These are phyloP conservation scores for Apocynum venetum DNA, from an alignment of 257 asterid genomes.

Conservation along the genomic window DNA sequence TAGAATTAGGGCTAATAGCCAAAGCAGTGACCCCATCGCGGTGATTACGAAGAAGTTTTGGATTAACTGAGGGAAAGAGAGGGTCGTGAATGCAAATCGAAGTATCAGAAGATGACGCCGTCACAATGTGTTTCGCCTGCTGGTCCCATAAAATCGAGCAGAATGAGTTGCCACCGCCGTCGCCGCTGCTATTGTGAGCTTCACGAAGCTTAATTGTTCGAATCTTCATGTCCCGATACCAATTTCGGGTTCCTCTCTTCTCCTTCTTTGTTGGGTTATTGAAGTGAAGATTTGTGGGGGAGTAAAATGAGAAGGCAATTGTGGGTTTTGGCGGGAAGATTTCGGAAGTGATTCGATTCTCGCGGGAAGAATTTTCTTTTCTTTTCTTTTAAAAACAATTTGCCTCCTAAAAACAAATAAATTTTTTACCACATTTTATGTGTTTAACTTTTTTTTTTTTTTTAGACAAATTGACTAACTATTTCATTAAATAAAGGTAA, in stretches of 20 bases:
- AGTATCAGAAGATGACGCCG: slow-evolving; percentile 75
- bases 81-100: slow-evolving; percentile 78
- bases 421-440: no score
- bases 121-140: slow-evolving; percentile 60
- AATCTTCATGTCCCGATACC: slow-evolving; percentile 55
- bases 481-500: no score
- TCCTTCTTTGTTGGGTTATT: background rate
- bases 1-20: slow-evolving; percentile 72
- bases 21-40: slow-evolving; percentile 85
- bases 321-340: slow-evolving; percentile 30
- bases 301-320: background rate
- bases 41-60: slow-evolving; percentile 66
- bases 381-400: no score
- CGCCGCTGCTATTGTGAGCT: slow-evolving; percentile 51
- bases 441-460: no score
- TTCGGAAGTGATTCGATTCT: background rate
- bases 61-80: slow-evolving; percentile 45
- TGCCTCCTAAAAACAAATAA: no score
- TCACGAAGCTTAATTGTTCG: slow-evolving; percentile 85
- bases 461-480: no score
- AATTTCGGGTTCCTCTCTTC: background rate
- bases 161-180: slow-evolving; percentile 26
- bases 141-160: slow-evolving; percentile 79
- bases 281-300: background rate
- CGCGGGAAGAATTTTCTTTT: slow-evolving; percentile 7